Evolutionary conservation across 2,329 filamentous ascomycete genomes (phyloP).

Genomic region (Ophiostoma australiae): DNA sequence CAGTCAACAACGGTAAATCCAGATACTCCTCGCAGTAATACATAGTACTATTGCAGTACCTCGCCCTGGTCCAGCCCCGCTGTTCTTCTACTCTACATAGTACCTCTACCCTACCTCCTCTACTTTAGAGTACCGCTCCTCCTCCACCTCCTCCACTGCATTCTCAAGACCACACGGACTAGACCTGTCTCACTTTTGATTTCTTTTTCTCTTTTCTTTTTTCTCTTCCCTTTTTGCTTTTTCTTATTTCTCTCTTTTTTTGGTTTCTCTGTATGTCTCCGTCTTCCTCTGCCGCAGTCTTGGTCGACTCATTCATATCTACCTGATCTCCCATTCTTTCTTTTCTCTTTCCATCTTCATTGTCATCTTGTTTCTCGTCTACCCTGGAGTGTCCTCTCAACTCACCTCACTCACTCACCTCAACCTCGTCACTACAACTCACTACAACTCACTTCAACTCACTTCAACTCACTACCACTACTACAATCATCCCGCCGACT

Average conservation of each 20-base stretch:
- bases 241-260: not conserved
- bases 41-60: too few species aligned
- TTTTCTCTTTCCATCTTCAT: slow-evolving; percentile 10
- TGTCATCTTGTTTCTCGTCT: not conserved
- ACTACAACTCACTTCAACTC: not conserved
- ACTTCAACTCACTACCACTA: not conserved
- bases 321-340: slow-evolving; percentile 13
- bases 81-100: not conserved
- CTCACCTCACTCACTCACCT: slow-evolving; percentile 4
- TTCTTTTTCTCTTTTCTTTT: slow-evolving; percentile 7
- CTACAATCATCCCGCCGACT: not conserved
- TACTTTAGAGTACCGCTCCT: too few species aligned
- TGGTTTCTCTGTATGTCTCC: not conserved
- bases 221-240: too few species aligned
- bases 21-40: too few species aligned
- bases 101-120: not conserved
- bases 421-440: slow-evolving; percentile 8
- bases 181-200: slow-evolving; percentile 14
- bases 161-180: not conserved
- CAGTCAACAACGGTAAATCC: too few species aligned
- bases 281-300: not conserved
- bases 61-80: slow-evolving; percentile 7
- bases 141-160: not conserved
- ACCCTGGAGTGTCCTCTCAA: not conserved
- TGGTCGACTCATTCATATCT: slow-evolving; percentile 7